Percentiles rank a stretch among this genome's conserved stretches.
Conservation (phyloP, 75 land plant species). For the Ceratopteris richardii region DNA sequence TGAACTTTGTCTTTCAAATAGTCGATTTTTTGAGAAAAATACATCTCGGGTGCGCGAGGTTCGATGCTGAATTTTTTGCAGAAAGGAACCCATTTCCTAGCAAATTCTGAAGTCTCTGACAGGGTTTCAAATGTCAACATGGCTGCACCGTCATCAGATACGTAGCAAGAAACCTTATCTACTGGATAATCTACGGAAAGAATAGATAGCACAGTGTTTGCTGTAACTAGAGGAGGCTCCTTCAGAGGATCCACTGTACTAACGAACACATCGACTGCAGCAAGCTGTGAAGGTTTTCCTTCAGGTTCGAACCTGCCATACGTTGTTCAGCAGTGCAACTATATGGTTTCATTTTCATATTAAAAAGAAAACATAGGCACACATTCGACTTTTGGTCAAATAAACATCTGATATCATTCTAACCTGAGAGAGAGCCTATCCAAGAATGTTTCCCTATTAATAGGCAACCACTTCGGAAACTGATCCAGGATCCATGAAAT, state of each 20-base stretch:
- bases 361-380: too few relatives aligned
- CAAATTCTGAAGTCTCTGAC: constrained; percentile 75
- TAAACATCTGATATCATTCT: too few relatives aligned
- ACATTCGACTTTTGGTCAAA: too few relatives aligned
- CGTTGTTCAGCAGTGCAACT: too few relatives aligned
- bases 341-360: too few relatives aligned
- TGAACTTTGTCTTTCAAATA: constrained; percentile 78
- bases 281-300: constrained; percentile 53
- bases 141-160: constrained; percentile 80
- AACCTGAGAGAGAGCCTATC: constrained; percentile 10
- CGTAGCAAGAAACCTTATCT: constrained; percentile 77
- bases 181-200: constrained; percentile 64
- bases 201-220: constrained; percentile 78
- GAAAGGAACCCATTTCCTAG: constrained; percentile 75
- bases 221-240: constrained; percentile 80
- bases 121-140: constrained; percentile 67
- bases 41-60: constrained; percentile 78
- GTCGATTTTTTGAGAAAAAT: constrained; percentile 75
- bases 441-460: constrained; percentile 6
- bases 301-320: constrained; percentile 61
- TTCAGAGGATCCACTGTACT: constrained; percentile 81
- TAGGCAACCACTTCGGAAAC: constrained; percentile 12
- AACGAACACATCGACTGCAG: constrained; percentile 63
- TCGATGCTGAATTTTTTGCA: constrained; percentile 64
- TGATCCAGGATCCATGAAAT: constrained; percentile 15